A percentile compares a stretch with the other conserved stretches of the same genome.
These are phyloP conservation scores for Bruguiera hainesii DNA, from an alignment of 441 rosid species.

Conservation along the genomic window DNA sequence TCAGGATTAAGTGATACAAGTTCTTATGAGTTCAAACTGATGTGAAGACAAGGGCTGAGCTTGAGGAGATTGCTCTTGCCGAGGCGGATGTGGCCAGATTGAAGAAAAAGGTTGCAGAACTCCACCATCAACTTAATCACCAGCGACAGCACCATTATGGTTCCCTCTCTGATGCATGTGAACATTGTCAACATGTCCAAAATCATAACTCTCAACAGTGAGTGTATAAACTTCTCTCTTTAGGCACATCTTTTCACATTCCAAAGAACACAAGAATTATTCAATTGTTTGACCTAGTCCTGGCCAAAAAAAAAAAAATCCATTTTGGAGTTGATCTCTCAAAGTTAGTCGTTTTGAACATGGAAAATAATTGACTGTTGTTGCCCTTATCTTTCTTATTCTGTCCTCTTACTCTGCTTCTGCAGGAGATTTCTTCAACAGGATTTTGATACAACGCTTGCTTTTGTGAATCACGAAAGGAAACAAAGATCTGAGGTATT, in stretches of 20 bases:
- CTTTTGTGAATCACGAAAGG: conserved; percentile 84
- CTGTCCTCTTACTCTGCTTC: too few relatives aligned
- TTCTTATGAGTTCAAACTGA: conserved; percentile 32
- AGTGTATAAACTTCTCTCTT: conserved; percentile 32
- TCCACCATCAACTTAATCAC: conserved; percentile 95
- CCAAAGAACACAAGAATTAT: too few relatives aligned
- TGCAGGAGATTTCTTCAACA: conserved; percentile 84
- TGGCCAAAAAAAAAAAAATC: too few relatives aligned
- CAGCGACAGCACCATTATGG: conserved; percentile 84
- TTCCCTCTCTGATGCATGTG: conserved; percentile 72
- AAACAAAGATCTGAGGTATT: conserved; percentile 90
- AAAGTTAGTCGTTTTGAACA: too few relatives aligned
- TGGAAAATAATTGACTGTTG: too few relatives aligned
- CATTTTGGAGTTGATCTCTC: too few relatives aligned
- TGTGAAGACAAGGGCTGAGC: conserved; percentile 93
- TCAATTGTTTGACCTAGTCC: too few relatives aligned
- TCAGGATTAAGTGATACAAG: conserved; percentile 8
- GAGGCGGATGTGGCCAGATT: conserved; percentile 96
- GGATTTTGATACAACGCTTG: conserved; percentile 92
- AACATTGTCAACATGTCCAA: conserved; percentile 68
- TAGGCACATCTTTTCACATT: not conserved
- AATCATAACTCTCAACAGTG: conserved; percentile 75
- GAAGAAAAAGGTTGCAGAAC: conserved; percentile 97
- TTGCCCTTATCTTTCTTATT: too few relatives aligned
- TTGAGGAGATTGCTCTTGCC: conserved; percentile 98